Conservation (phyloP, 31 red algal genomes). For the Endocladia muricata region DNA sequence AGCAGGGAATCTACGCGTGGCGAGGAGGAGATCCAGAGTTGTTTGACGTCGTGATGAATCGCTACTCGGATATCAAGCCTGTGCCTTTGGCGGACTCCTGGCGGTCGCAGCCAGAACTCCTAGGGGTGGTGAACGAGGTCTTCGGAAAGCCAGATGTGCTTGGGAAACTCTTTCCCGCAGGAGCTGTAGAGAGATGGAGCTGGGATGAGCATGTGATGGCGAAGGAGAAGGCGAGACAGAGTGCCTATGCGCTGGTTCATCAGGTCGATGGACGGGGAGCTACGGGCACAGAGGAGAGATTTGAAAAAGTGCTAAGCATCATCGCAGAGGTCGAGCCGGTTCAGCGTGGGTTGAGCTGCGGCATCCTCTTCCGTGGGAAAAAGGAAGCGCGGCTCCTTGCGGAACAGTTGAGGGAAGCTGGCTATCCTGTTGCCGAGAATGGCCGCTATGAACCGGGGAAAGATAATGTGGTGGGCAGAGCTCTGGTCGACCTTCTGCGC, state of each 20-base stretch:
- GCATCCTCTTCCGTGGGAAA: background rate
- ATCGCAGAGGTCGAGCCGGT: background rate
- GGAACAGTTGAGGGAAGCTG: background rate
- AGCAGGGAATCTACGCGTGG: constrained; percentile 8
- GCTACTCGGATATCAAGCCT: background rate
- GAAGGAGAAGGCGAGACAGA: background rate
- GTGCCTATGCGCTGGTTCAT: background rate
- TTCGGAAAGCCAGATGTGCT: background rate
- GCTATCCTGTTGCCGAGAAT: background rate
- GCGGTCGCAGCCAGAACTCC: background rate
- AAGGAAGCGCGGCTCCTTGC: background rate
- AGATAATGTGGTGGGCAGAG: background rate
- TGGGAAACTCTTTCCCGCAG: background rate
- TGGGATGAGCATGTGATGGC: background rate
- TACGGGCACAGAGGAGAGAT: background rate
- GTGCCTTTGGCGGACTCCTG: background rate
- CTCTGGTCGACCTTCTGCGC: background rate
- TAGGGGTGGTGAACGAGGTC: background rate
- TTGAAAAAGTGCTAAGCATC: background rate
- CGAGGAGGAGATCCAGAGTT: background rate
- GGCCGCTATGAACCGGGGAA: background rate
- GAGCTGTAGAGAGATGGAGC: background rate
- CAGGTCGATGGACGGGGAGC: background rate
- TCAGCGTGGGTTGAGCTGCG: background rate
- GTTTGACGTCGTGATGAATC: background rate